Conservation (phyloP, 2,329 filamentous ascomycete genomes). For the Microthyrium microscopicum region DNA sequence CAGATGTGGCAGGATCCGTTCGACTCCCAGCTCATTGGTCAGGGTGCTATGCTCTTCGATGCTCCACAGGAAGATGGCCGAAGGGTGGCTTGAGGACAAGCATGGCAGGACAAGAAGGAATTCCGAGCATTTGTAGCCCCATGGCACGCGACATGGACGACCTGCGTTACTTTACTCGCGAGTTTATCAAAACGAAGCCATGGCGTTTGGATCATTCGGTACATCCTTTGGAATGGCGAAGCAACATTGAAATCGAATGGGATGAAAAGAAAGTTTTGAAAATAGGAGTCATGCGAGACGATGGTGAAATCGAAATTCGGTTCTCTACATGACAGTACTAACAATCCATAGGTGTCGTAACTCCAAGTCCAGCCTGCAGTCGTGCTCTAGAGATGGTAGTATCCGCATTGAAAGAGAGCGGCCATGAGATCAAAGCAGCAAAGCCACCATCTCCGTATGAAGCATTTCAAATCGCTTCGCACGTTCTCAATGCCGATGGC, state of each 20-base stretch:
- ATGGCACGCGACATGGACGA: constrained; percentile 81
- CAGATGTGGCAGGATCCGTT: constrained; percentile 81
- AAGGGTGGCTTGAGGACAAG: constrained; percentile 70
- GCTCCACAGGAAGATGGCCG: constrained; percentile 80
- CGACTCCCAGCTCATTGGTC: constrained; percentile 77
- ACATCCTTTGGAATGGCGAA: constrained; percentile 68
- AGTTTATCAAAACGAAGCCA: constrained; percentile 62
- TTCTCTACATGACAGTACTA: constrained; percentile 2
- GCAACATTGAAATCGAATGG: constrained; percentile 42
- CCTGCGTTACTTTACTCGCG: constrained; percentile 66
- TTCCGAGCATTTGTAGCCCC: constrained; percentile 76
- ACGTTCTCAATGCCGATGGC: constrained; percentile 73
- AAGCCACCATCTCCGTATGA: constrained; percentile 55
- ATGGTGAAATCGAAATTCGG: constrained; percentile 31
- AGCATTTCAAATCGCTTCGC: constrained; percentile 58
- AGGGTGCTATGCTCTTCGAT: constrained; percentile 73
- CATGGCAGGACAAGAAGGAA: constrained; percentile 84
- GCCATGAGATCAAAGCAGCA: constrained; percentile 56
- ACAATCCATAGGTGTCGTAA: constrained; percentile 44
- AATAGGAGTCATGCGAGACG: constrained; percentile 62
- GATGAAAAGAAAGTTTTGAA: constrained; percentile 44
- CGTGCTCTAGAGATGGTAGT: constrained; percentile 59
- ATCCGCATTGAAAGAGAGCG: constrained; percentile 48
- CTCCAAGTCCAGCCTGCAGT: constrained; percentile 69
- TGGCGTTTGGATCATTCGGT: constrained; percentile 82